Evolutionary conservation across 768 basidiomycete species (phyloP), one percentile per base, ranked within the genome.

Genomic region (Termitomyces sp.): DNA sequence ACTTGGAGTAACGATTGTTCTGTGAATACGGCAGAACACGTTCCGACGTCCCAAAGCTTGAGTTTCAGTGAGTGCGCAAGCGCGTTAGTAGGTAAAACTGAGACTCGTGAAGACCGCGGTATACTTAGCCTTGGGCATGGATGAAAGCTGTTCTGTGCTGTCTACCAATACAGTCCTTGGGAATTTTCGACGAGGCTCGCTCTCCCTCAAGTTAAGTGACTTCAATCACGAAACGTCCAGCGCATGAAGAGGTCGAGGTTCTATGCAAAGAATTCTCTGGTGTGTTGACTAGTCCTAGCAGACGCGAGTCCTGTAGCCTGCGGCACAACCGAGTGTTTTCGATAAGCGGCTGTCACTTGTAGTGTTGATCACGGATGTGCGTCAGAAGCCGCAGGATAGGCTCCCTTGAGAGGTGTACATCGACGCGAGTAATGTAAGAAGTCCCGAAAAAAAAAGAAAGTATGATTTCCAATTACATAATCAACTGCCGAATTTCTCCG

Each of bases 401-500:
- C 4, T 28, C 18, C 35, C 36, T 36, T n/a, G 36, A n/a, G 16
- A 24, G 38, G 38, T 8, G 18, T 8, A 20, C 1, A 20, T 20
- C 3, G n/a, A 41, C 9, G n/a, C n/a, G n/a, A 20, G n/a, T 3
- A n/a, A 41, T 20, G n/a, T 7, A n/a, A 38, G 18, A 18, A 40
- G 8, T 7, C 5, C 2, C 13, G 4, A 43, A 24, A 26, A 13
- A 16, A 45, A 45, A 45, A 26, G 14, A 16, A n/a, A 5, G 11
- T 41, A 30, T n/a, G 32, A 41, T 41, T 35, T 57, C 1, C 2
- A 57, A 60, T 76, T 74, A 76, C 68, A 60, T 74, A 75, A 77
- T 67, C 70, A 62, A 57, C 63, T 70, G 69, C 76, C 76, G 76
- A 76, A 74, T 72, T 75, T 74, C 73, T 72, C 75, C 75, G 76